These are phyloP conservation scores for barrel medic (Medicago truncatula) DNA, from an alignment of 306 rosid genomes.

Conservation along the genomic window MtrunA17r5.0-ANR NC_053046.1:12409001-12409500, in stretches of 20 bases:
- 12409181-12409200: too few relatives aligned
- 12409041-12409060: background rate
- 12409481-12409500: constrained; percentile 47
- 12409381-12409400: constrained; percentile 50
- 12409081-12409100: constrained; percentile 34
- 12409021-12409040: background rate
- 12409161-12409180: too few relatives aligned
- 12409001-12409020: background rate
- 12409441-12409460: constrained; percentile 53
- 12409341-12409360: constrained; percentile 14
- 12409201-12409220: too few relatives aligned
- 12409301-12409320: background rate
- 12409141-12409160: too few relatives aligned
- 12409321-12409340: constrained; percentile 12
- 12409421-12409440: constrained; percentile 39
- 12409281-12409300: background rate
- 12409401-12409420: constrained; percentile 37
- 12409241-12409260: background rate
- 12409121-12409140: too few relatives aligned
- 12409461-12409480: constrained; percentile 82
- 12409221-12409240: background rate
- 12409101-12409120: background rate
- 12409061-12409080: background rate
- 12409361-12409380: constrained; percentile 6
- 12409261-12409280: background rate